phyloP scores from a whole-genome alignment of 257 asterid species.

The Haberlea rhodopensis region DNA sequence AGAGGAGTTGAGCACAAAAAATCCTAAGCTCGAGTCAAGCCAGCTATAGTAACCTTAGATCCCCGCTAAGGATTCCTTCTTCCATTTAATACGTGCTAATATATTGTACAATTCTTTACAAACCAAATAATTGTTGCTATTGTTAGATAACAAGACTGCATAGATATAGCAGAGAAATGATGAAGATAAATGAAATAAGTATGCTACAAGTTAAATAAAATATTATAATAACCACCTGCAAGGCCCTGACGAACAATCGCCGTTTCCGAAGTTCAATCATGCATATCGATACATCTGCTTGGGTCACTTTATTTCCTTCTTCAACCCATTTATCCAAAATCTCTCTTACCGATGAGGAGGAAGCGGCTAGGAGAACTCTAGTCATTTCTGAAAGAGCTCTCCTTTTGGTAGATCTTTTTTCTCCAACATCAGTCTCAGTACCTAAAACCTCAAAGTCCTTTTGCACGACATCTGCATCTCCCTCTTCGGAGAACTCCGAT shows the following conservation, averaged over 20 bases:
- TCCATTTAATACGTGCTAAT: neutral
- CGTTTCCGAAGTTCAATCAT: slow-evolving; percentile 47
- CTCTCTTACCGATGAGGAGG: slow-evolving; percentile 33
- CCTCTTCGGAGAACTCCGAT: slow-evolving; percentile 49
- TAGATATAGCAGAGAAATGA: neutral
- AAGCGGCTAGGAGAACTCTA: slow-evolving; percentile 44
- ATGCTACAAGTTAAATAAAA: neutral
- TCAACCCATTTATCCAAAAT: slow-evolving; percentile 61
- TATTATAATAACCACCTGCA: slow-evolving; percentile 53
- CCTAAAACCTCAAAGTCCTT: slow-evolving; percentile 34
- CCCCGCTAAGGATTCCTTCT: slow-evolving; percentile 5
- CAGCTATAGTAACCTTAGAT: neutral
- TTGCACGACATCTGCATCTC: slow-evolving; percentile 28
- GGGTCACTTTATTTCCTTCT: slow-evolving; percentile 63
- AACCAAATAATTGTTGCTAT: slow-evolving; percentile 6
- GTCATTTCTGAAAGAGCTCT: slow-evolving; percentile 34
- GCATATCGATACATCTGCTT: slow-evolving; percentile 32
- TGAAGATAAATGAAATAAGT: neutral
- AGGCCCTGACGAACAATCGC: slow-evolving; percentile 48
- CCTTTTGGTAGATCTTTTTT: slow-evolving; percentile 21
- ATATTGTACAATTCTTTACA: neutral
- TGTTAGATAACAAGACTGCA: neutral
- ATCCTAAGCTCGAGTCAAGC: neutral
- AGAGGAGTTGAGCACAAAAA: neutral
- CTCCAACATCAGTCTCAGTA: slow-evolving; percentile 32